Base-by-base conservation (phyloP, 2,329 filamentous ascomycete species). In the Scedosporium dehoogii region DNA sequence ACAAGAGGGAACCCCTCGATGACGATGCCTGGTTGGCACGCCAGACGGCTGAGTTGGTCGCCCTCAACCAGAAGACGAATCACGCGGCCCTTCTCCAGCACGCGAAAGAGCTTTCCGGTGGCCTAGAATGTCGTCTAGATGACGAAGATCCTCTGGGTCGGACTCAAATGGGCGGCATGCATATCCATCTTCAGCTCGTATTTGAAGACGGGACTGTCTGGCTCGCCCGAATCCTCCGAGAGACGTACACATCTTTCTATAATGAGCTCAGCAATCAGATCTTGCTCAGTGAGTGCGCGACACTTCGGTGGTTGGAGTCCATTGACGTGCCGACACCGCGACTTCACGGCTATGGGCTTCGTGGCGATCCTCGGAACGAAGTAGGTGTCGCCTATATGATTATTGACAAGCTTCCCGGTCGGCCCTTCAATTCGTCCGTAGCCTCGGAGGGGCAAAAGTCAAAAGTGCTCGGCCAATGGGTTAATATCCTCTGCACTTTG, bases 361-460 rank as follows among this genome's bases (percentile, higher is more conserved):
- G 67, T 18, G 65, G 68, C 65, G 61, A 62, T 9, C 38, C 21
- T 33, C 25, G 56, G 9, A 69, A 69, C 53, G 60, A 66, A 51
- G 67, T 69, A 10, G 68, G 67, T n/a, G 67, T 68, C 42, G 68
- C 68, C 18, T 70, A 67, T 42, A 69, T 69, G 65, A 61, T 69
- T 21, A 68, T 70, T 55, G 68, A 69, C 48, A 67, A 65, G 51
- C 57, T 70, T 59, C 65, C 68, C 16, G 67, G 69, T 18, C 63
- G 27, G 27, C 66, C 67, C 53, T 69, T 69, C 48, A 42, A 68
- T 58, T 59, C 58, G 1, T n/a, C 4, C 55, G 25, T 51, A 7
- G 66, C 68, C 25, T 66, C 67, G 4, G n/a, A 62, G 6, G 65
- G 66, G 18, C 65, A 69, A 60, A 63, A 53, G 46, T 41, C 61